These are phyloP conservation scores for Jatropha multifida DNA, from an alignment of 441 rosid species.

Conservation along the genomic window DNA sequence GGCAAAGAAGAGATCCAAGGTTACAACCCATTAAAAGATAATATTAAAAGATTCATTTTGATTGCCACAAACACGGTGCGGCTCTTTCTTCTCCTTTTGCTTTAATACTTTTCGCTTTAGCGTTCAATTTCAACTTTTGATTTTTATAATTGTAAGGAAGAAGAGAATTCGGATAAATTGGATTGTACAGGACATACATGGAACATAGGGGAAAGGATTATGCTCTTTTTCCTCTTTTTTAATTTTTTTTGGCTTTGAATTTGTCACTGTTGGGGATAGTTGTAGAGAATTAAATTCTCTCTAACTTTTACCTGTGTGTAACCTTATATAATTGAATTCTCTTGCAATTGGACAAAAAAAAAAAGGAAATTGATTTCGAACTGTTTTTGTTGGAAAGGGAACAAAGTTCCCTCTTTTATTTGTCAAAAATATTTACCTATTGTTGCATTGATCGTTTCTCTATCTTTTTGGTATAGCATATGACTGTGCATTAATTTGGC, in stretches of 20 bases:
- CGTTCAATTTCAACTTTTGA: slow-evolving; percentile 24
- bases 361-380: slow-evolving; percentile 22
- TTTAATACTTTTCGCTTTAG: slow-evolving; percentile 27
- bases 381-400: slow-evolving; percentile 17
- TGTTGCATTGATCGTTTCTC: not conserved
- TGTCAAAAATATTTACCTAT: not conserved
- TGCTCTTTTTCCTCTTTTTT: slow-evolving; percentile 27
- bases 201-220: slow-evolving; percentile 29
- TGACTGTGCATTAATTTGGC: slow-evolving; percentile 5
- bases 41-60: slow-evolving; percentile 34
- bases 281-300: slow-evolving; percentile 42
- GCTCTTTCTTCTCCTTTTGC: slow-evolving; percentile 27
- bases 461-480: slow-evolving; percentile 1
- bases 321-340: slow-evolving; percentile 24
- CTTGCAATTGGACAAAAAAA: slow-evolving; percentile 21
- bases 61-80: slow-evolving; percentile 44
- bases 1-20: slow-evolving; percentile 97
- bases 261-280: slow-evolving; percentile 31
- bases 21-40: slow-evolving; percentile 48
- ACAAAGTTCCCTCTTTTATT: slow-evolving; percentile 24
- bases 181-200: slow-evolving; percentile 48
- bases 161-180: slow-evolving; percentile 39
- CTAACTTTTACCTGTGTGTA: slow-evolving; percentile 34
- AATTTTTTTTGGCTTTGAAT: slow-evolving; percentile 17
- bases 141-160: slow-evolving; percentile 29